phyloP scores from a whole-genome alignment of 2,329 filamentous ascomycete species.

The Neophaeococcomyces mojaviensis region DNA sequence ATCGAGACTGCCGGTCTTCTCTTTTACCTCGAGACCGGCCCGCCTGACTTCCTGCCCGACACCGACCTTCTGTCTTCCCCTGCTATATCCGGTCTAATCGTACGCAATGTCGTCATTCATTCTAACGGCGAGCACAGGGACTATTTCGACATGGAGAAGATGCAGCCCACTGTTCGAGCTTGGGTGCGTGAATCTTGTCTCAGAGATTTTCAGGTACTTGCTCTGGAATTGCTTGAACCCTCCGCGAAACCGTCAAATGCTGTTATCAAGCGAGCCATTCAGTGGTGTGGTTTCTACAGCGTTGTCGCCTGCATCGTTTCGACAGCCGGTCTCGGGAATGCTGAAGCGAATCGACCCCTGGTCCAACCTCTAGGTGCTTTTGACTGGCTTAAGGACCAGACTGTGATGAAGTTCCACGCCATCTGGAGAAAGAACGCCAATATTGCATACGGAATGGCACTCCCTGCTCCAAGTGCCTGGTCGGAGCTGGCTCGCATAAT shows the following conservation, averaged over 20 bases:
- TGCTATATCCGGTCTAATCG: constrained; percentile 33
- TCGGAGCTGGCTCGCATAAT: too few species aligned
- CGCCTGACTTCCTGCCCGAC: too few species aligned
- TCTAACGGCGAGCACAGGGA: constrained; percentile 36
- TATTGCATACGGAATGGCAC: too few species aligned
- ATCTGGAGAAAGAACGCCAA: constrained; percentile 31
- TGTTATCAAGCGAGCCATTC: constrained; percentile 35
- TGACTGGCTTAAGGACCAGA: constrained; percentile 40
- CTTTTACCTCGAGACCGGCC: too few species aligned
- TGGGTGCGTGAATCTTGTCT: constrained; percentile 40
- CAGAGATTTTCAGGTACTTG: constrained; percentile 35
- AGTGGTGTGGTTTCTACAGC: constrained; percentile 43
- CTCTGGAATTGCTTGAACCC: constrained; percentile 42
- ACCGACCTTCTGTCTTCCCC: too few species aligned
- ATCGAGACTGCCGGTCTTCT: too few species aligned
- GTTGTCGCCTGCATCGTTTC: constrained; percentile 39
- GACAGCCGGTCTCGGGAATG: constrained; percentile 31
- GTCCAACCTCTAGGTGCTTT: constrained; percentile 39
- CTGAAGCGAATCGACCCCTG: constrained; percentile 25
- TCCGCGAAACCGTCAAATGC: constrained; percentile 37
- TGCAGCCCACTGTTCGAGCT: constrained; percentile 38
- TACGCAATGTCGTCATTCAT: constrained; percentile 36
- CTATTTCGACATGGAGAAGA: constrained; percentile 37
- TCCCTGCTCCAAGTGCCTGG: too few species aligned
- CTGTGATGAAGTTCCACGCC: constrained; percentile 39